Base-by-base conservation (phyloP, 768 basidiomycete genomes). In the Mycena filopes region DNA sequence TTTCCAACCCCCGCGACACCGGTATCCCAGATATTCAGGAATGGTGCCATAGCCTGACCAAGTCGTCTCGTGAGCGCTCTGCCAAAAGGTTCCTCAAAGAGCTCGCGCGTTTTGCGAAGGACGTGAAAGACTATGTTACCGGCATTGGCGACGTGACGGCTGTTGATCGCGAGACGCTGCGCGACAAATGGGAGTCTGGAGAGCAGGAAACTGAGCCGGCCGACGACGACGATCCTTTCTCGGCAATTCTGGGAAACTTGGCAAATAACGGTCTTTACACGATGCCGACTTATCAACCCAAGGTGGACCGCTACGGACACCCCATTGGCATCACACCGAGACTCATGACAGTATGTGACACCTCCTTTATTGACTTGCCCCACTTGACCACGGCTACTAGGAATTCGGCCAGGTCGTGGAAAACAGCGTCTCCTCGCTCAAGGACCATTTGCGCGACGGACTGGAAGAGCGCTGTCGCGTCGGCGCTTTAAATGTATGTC, bases 11-110 rank as follows among this genome's bases (percentile, higher is more conserved):
- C n/a, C 72, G 80, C 12, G 83, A 88, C 64, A 88, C 86, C 8
- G 84, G 85, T 4, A 82, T 89, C 43, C 87, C 87, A 7, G 84
- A 77, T 10, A 75, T 90, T 2, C 88, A 86, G 69, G 61, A 79
- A 53, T 89, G 87, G 87, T 88, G 87, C 68, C 85, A 87, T 49
- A 70, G 77, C 43, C 74, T 90, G 42, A 88, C 87, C 8, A 71
- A 83, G 36, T 78, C 83, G 0, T 86, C 87, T 15, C 84, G 87
- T 15, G 80, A 86, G 72, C 83, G 79, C 20, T 76, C 78, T 13
- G 78, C 79, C 4, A 77, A 74, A 59, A 79, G 78, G 41, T 87
- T 88, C 69, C 67, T 85, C 45, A 71, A 76, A 11, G 83, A 85
- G 29, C 73, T 88, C n/a, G 78, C 61, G 78, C 82, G 1, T 88